Conservation (phyloP, 2,329 filamentous ascomycete genomes). For the Apiospora malaysiana region DNA sequence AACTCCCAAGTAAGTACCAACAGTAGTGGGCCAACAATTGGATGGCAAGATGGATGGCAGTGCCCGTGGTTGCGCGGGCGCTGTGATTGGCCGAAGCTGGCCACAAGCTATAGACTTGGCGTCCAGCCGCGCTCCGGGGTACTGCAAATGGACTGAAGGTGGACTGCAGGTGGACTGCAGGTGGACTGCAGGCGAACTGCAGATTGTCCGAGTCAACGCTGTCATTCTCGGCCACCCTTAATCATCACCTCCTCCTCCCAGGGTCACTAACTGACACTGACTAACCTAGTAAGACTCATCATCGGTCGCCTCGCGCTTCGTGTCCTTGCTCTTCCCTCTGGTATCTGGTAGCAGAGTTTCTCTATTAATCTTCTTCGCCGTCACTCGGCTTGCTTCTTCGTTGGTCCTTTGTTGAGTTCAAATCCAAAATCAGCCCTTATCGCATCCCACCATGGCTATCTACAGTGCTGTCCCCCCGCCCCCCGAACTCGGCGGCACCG, state of each 20-base stretch:
- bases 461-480: slow-evolving; percentile 60
- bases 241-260: background rate
- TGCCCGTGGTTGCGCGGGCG: slow-evolving; percentile 9
- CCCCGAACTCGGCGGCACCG: slow-evolving; percentile 41
- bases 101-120: background rate
- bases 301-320: background rate
- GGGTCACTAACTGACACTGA: background rate
- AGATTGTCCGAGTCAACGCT: slow-evolving; percentile 2
- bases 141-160: background rate
- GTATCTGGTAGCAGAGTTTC: background rate
- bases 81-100: background rate
- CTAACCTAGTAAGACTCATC: background rate
- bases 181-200: background rate
- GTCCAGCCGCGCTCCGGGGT: background rate
- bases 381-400: background rate
- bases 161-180: background rate
- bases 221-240: slow-evolving; percentile 1
- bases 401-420: background rate
- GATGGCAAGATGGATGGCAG: too few relatives aligned
- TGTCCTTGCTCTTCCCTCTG: background rate
- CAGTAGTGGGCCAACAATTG: background rate
- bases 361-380: background rate
- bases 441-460: slow-evolving; percentile 48
- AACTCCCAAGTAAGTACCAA: too few relatives aligned
- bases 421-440: slow-evolving; percentile 2